phyloP scores from a whole-genome alignment of 106 monocot genomes.

The Dioscorea dumetorum region DNA sequence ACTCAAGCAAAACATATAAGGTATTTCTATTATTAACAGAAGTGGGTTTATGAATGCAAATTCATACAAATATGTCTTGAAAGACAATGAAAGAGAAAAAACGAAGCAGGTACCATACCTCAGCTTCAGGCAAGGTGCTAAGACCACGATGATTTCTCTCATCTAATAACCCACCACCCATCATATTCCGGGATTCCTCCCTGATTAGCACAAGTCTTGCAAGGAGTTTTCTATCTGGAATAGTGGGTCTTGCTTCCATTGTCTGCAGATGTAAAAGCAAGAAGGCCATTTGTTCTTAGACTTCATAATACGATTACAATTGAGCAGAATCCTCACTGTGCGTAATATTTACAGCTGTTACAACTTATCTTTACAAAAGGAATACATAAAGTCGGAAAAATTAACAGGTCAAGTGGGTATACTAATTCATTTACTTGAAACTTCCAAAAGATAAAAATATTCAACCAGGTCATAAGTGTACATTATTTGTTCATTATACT shows the following conservation, averaged over 20 bases:
- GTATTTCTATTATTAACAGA: neutral
- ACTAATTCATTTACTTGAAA: too few species aligned
- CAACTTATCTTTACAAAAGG: too few species aligned
- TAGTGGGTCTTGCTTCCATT: slow-evolving; percentile 67
- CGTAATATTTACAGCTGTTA: too few species aligned
- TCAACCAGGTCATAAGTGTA: too few species aligned
- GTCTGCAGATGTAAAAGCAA: slow-evolving; percentile 33
- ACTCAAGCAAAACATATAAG: neutral
- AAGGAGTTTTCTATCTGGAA: slow-evolving; percentile 88
- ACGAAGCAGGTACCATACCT: slow-evolving; percentile 31
- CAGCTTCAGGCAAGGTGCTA: slow-evolving; percentile 85
- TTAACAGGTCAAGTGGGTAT: too few species aligned
- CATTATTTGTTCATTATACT: too few species aligned
- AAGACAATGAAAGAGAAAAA: neutral
- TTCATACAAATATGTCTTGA: too few species aligned
- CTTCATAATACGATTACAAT: neutral
- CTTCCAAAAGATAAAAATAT: too few species aligned
- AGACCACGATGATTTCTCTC: slow-evolving; percentile 93
- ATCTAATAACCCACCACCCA: slow-evolving; percentile 95
- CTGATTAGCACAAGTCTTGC: slow-evolving; percentile 91
- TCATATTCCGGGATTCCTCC: slow-evolving; percentile 90
- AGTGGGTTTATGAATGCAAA: too few species aligned
- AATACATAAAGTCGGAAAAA: too few species aligned
- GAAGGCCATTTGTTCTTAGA: neutral
- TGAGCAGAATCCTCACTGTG: too few species aligned